Base-by-base conservation (phyloP, 2,329 filamentous ascomycete species). In the Colletotrichum lupini region DNA sequence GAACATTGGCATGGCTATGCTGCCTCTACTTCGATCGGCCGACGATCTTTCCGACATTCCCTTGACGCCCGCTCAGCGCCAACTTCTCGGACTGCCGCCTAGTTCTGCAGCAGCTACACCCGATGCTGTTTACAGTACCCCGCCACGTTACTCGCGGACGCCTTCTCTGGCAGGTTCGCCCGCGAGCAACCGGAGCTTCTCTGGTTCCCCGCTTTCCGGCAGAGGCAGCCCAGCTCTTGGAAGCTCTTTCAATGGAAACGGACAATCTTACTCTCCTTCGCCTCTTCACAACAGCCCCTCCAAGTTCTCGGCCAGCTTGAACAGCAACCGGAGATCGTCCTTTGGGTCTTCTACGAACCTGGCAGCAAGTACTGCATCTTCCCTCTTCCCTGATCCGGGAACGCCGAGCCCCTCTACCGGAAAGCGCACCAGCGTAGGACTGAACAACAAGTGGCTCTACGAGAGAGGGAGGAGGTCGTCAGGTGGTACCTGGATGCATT, bases 391-490 rank as follows among this genome's bases (percentile, higher is more conserved):
- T 24, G 90, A 90, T n/a, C 91, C 92, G 1, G 87, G 89, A 16
- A 92, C 92, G 22, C 93, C 94, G 1, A 95, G 92, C 75, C 93
- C 94, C 1, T 84, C 84, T 6, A 83, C 86, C 6, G 87, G 89
- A 49, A 95, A 93, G 84, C 89, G 91, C 69, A 92, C 92, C 55
- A 95, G 91, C 76, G 91, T 97, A 65, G 91, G 92, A 0, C 80
- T 98, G 79, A 98, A 96, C 83, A 98, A 92, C 85, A 97, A 97
- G 84, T 98, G 96, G 96, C 83, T 98, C 73, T 98, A 98, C 80
- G 95, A 98, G 82, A 94, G 92, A 83, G 93, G 93, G 78, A 85
- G 91, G 80, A 81, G 91, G 80, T 84, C 88, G 76, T 86, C 87
- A 5, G 72, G 72, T 42, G 58, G 72, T 35, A 72, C 24, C 53